Base-by-base conservation (phyloP, 345 rosid species). In the Lepidium africanum region DNA sequence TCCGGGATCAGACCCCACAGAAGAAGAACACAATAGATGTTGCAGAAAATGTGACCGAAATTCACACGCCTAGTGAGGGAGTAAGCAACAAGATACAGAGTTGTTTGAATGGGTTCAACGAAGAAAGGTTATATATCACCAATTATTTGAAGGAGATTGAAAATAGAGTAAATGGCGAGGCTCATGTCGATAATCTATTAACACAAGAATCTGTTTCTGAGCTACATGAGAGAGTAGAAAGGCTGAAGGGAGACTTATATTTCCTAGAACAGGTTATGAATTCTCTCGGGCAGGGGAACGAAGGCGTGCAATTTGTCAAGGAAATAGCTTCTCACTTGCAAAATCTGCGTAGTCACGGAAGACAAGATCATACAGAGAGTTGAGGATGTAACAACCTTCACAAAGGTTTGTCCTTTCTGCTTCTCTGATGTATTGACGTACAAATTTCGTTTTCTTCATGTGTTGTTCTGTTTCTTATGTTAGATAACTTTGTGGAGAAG, bases 311-410 rank as follows among this genome's bases (percentile, higher is more conserved):
- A 17, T 81, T 82, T 38, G 76, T 85, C 10, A 65, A 59, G 70
- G 85, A 85, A 53, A 76, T 85, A 78, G 87, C 87, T 72, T 46
- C 75, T 53, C 80, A 79, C 40, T 63, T 83, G 58, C 78, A 75
- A 61, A 82, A 69, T 60, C 51, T 85, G 40, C 73, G 80, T 54
- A 78, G 63, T 53, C 67, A 76, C 9, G 72, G 80, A 54, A 70
- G 67, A 65, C 75, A 39, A 49, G 59, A 77, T 39, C 65, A 73
- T 48, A 56, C 51, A 40, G 68, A 74, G 70, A 40, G 70, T 61
- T 80, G 71, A 83, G 52, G 71, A 21, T 27, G 56, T 59, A 58
- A 17, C 0, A 40, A 60, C 57, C 51, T 75, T 42, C 73, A 64
- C 52, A 78, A 69, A 74, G 76, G 86, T 77, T 70, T 54, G 73